Evolutionary conservation across 225 moss, liverwort and hornwort genomes (phyloP), one percentile per base, ranked within the genome.

Genomic region (Anthoceros angustus): DNA sequence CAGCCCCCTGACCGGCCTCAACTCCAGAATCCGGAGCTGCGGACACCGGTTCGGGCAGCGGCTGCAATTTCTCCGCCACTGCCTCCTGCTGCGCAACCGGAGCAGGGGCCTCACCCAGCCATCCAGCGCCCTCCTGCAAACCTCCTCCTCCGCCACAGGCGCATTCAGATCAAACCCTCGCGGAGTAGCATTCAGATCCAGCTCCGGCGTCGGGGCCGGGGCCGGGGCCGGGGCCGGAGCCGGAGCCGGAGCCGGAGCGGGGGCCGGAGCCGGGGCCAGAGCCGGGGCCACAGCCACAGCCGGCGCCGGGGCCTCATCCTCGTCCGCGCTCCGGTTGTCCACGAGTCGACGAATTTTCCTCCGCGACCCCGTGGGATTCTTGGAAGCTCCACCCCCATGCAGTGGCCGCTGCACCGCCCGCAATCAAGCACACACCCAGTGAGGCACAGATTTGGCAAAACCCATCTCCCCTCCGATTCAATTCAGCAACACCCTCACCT

Each of bases 151-250:
- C 62, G 75, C 83, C 64, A 92, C 84, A 64, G 92, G 91, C 61
- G 86, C 95, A 80, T 98, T 98, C 41, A 98, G 86, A 71, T 98
- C 95, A 66, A 98, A 98, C 62, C 91, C 87, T 40, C 85, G 72
- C 25, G 95, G 95, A 72, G 88, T 92, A 63, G 85, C 74, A 75
- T 98, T 98, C 75, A 98, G 77, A 73, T 98, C 95, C 7, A 98
- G 78, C 66, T 88, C 84, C 32, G 32, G 32, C 32, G 32, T 32
- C 32, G 32, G 32, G 32, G 32, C 32, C 1, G 32, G 32, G 32
- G 32, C 32, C 32, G 32, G 32, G 4, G 32, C 32, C 32, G 32
- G 32, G 4, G 32, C 32, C 32, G 32, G 32, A 4, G 32, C 4
- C 32, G 32, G 32, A 32, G 32, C 32, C 2, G 32, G 32, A 4